These are phyloP conservation scores for Penicillium salamii DNA, from an alignment of 495 filamentous ascomycete genomes.

Conservation along the genomic window DNA sequence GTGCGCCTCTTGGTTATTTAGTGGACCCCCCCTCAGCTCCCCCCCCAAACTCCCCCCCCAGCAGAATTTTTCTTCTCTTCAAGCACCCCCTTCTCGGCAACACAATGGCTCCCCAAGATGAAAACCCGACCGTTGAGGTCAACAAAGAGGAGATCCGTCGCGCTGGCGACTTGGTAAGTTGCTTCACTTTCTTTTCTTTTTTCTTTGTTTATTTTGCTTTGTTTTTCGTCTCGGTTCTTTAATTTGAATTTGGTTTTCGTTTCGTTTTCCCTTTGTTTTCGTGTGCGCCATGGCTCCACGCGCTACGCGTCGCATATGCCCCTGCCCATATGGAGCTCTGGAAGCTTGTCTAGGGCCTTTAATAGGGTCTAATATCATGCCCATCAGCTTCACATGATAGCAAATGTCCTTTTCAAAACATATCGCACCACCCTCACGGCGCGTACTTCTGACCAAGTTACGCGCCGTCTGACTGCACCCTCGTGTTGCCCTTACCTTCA, in stretches of 20 bases:
- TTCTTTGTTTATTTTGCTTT: too few species aligned
- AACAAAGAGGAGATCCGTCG: conserved; percentile 60
- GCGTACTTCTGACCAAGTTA: not conserved
- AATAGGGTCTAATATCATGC: not conserved
- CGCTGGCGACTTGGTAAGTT: conserved; percentile 63
- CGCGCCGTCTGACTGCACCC: not conserved
- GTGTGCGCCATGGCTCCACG: conserved; percentile 19
- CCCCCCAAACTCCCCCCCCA: conserved; percentile 9
- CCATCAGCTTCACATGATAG: not conserved
- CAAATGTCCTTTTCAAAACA: not conserved
- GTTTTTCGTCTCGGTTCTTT: conserved; percentile 4
- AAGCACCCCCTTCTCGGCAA: conserved; percentile 7
- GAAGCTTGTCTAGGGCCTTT: not conserved
- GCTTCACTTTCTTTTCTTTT: conserved; percentile 7
- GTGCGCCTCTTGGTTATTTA: conserved; percentile 22
- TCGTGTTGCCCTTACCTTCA: not conserved
- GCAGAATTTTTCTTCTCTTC: conserved; percentile 20
- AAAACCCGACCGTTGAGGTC: conserved; percentile 39
- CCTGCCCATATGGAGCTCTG: conserved; percentile 1
- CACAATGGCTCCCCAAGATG: conserved; percentile 36
- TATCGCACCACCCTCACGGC: not conserved
- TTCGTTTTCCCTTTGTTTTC: conserved; percentile 12
- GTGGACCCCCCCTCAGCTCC: conserved; percentile 15
- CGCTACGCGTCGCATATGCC: conserved; percentile 21
- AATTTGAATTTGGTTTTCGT: too few species aligned